These are phyloP conservation scores for Scortechinia acanthostroma DNA, from an alignment of 2,329 filamentous ascomycete genomes.

Conservation along the genomic window DNA sequence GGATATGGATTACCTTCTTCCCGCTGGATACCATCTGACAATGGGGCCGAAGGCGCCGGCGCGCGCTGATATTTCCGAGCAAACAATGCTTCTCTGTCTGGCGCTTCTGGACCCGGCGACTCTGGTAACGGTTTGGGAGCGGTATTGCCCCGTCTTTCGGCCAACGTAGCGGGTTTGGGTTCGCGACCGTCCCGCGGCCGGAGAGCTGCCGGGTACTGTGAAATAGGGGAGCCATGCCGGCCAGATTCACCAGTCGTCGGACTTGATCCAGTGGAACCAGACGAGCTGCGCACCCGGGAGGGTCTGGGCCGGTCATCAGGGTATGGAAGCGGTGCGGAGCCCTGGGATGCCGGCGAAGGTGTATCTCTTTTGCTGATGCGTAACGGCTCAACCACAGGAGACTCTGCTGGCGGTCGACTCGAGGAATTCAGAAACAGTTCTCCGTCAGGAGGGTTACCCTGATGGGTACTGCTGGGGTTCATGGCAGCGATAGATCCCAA, in stretches of 20 bases:
- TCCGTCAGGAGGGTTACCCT: background rate
- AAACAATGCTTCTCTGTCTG: background rate
- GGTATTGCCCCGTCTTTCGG: background rate
- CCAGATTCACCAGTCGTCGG: no score
- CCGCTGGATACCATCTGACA: background rate
- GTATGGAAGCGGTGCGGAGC: background rate
- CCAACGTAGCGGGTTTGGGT: background rate
- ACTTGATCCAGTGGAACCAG: no score
- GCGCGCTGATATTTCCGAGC: background rate
- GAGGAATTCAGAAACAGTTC: background rate
- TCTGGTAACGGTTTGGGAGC: slow-evolving; percentile 1
- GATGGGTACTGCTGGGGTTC: background rate
- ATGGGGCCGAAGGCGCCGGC: background rate
- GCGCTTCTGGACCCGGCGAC: background rate
- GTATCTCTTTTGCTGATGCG: background rate
- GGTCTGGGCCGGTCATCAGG: background rate
- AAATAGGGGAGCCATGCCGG: no score
- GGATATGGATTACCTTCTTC: background rate
- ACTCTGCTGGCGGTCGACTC: background rate
- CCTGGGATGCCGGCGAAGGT: background rate
- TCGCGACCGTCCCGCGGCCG: background rate
- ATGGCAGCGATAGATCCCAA: no score
- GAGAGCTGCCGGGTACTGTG: background rate
- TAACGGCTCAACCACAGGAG: background rate
- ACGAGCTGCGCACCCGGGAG: background rate